Conservation (phyloP, 225 moss, liverwort and hornwort species). For the Neckera pumila region DNA sequence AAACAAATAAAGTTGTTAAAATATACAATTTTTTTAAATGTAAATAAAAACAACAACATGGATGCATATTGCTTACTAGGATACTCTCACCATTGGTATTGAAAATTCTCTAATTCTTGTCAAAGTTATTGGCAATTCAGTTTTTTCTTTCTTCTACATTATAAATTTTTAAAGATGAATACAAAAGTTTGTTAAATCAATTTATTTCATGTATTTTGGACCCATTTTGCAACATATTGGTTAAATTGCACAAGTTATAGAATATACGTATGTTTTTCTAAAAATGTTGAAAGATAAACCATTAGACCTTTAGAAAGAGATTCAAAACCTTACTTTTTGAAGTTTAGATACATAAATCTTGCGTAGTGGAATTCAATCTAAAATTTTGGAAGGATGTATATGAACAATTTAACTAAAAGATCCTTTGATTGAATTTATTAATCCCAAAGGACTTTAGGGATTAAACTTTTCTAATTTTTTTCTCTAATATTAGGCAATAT, state of each 20-base stretch:
- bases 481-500: too few relatives aligned
- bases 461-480: not conserved
- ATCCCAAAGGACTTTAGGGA: accelerated
- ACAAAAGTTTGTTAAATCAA: too few relatives aligned
- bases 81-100: accelerated
- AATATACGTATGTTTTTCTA: not conserved
- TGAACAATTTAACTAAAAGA: not conserved
- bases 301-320: too few relatives aligned
- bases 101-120: not conserved
- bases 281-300: not conserved
- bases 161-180: not conserved
- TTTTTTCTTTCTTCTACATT: not conserved
- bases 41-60: not conserved
- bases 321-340: not conserved
- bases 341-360: not conserved
- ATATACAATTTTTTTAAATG: not conserved
- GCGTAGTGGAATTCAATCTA: accelerated
- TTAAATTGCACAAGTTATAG: not conserved
- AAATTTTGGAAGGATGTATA: not conserved
- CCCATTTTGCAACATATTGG: not conserved
- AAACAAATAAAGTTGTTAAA: not conserved
- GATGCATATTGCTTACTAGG: not conserved
- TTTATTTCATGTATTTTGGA: not conserved
- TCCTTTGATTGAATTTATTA: not conserved
- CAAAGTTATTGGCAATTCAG: not conserved